Evolutionary conservation across 2,329 filamentous ascomycete genomes (phyloP).

Genomic region (Pestalotiopsis sp.): DNA sequence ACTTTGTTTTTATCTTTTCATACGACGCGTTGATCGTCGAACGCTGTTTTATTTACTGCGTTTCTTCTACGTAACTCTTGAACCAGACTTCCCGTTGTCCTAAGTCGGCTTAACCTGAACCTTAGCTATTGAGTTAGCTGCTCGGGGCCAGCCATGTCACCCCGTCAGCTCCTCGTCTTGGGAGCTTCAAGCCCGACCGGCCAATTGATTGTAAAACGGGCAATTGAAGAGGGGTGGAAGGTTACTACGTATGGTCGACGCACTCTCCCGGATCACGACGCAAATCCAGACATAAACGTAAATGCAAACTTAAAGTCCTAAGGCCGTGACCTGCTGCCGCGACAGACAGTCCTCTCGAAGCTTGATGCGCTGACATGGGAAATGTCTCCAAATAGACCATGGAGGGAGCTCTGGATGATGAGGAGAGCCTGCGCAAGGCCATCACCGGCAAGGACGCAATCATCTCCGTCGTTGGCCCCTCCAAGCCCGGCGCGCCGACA

Average conservation of each 20-base stretch:
- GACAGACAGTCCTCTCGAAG: too few relatives aligned
- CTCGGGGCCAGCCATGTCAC: not conserved
- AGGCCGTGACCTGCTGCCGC: too few relatives aligned
- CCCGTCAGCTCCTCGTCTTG: not conserved
- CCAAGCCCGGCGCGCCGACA: not conserved
- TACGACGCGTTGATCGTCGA: too few relatives aligned
- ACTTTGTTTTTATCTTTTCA: too few relatives aligned
- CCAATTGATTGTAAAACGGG: not conserved
- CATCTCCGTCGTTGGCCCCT: not conserved
- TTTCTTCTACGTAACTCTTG: too few relatives aligned
- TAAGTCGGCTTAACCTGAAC: too few relatives aligned
- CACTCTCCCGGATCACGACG: not conserved
- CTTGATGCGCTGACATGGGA: too few relatives aligned
- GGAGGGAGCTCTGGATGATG: not conserved
- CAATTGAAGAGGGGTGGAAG: not conserved
- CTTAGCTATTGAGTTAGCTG: not conserved
- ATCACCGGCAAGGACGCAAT: not conserved
- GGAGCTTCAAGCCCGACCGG: constrained; percentile 2
- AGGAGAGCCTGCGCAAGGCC: not conserved
- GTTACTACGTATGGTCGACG: not conserved
- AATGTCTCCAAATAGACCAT: not conserved
- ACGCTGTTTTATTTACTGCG: too few relatives aligned
- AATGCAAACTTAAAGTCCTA: too few relatives aligned
- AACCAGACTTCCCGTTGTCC: too few relatives aligned
- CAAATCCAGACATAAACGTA: not conserved